Evolutionary conservation across 176 grass and related monocot genomes (phyloP).

Genomic region (Aegilops sharonensis): DNA sequence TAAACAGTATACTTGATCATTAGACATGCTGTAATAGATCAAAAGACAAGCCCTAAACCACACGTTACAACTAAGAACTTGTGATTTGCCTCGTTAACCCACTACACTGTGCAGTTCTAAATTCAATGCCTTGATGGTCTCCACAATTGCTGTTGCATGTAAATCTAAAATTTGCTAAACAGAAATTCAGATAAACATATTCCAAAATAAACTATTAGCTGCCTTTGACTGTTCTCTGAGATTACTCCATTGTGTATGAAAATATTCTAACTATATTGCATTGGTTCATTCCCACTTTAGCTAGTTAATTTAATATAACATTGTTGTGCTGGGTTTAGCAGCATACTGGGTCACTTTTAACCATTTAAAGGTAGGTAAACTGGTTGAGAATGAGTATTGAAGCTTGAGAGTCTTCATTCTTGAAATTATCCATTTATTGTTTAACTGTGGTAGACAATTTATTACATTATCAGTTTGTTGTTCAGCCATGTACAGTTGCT

Average conservation of each 20-base stretch:
- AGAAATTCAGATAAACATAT: neutral
- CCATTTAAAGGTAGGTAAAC: neutral
- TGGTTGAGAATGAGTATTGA: neutral
- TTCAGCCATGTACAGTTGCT: neutral
- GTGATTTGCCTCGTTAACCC: neutral
- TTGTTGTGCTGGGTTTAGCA: neutral
- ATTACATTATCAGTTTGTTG: neutral
- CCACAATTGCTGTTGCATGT: neutral
- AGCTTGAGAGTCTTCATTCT: neutral
- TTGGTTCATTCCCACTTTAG: neutral
- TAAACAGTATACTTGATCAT: neutral
- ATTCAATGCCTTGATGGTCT: neutral
- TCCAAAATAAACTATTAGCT: neutral
- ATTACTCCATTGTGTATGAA: neutral
- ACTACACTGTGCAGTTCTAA: neutral
- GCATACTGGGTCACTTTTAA: neutral
- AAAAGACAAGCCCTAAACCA: neutral
- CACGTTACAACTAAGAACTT: neutral
- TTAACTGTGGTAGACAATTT: conserved; percentile 8
- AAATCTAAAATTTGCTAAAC: neutral
- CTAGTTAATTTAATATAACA: conserved; percentile 7
- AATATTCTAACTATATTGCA: neutral
- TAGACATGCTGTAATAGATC: neutral
- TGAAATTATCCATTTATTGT: neutral
- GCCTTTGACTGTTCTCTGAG: neutral